phyloP scores from a whole-genome alignment of 1,284 basidiomycete species.

The Coriolopsis trogii region DNA sequence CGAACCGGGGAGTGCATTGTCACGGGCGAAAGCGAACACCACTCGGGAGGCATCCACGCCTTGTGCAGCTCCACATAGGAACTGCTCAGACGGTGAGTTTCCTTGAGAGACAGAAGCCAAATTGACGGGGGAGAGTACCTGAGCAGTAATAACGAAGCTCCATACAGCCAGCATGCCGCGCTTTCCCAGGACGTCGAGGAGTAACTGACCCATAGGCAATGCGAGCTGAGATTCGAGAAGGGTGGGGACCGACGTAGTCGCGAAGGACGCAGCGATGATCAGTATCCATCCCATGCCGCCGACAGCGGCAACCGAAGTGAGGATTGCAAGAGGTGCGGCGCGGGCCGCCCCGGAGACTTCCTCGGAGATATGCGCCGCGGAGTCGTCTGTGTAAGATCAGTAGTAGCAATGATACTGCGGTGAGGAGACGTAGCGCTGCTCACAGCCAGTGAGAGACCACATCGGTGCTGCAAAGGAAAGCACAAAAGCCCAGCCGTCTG shows the following conservation, averaged over 20 bases:
- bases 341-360: constrained; percentile 67
- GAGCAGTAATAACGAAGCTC: constrained; percentile 69
- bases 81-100: too few species aligned
- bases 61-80: constrained; percentile 72
- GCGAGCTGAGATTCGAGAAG: constrained; percentile 53
- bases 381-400: constrained; percentile 50
- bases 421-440: constrained; percentile 33
- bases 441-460: constrained; percentile 79
- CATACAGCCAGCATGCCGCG: constrained; percentile 70
- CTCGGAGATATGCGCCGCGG: constrained; percentile 76
- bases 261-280: constrained; percentile 64
- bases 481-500: constrained; percentile 75
- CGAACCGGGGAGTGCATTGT: constrained; percentile 73
- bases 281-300: constrained; percentile 63
- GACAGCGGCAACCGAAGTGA: constrained; percentile 60
- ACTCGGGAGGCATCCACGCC: constrained; percentile 75
- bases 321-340: constrained; percentile 77
- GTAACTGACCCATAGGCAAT: constrained; percentile 71
- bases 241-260: constrained; percentile 53
- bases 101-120: background rate
- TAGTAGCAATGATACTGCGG: background rate
- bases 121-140: constrained; percentile 39
- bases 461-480: constrained; percentile 73
- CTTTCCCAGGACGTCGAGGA: constrained; percentile 66
- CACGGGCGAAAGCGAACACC: constrained; percentile 73